Percentiles rank a stretch among this genome's conserved stretches.
Conservation (phyloP, 352 stramenopile genomes). For the Globisporangium acanthophoron region DNA sequence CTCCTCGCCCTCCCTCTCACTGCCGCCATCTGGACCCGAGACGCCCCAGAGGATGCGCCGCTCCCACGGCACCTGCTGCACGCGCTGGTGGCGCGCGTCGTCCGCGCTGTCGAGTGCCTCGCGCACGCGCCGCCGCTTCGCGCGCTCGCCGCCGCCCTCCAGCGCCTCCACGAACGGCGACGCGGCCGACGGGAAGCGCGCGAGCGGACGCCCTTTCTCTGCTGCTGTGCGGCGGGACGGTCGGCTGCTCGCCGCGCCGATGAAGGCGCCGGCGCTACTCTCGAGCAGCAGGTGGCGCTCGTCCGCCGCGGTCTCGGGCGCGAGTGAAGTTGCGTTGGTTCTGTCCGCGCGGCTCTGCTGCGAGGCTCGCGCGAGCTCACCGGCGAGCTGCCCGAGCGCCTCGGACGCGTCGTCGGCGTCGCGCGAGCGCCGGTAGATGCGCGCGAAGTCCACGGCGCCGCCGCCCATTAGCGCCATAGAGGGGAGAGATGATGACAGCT, state of each 20-base stretch:
- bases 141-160: background rate
- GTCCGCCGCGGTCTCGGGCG: background rate
- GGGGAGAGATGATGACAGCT: too few relatives aligned
- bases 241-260: background rate
- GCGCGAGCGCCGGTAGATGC: slow-evolving; percentile 23
- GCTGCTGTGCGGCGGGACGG: background rate
- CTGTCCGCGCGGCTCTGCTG: background rate
- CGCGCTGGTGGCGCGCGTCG: slow-evolving; percentile 30
- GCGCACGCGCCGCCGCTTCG: slow-evolving; percentile 5
- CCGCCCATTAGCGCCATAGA: slow-evolving; percentile 3
- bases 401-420: slow-evolving; percentile 7
- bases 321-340: background rate
- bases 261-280: background rate
- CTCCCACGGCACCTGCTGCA: slow-evolving; percentile 79
- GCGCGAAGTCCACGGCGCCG: slow-evolving; percentile 32
- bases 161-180: background rate
- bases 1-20: slow-evolving; percentile 9
- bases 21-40: slow-evolving; percentile 24
- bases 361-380: slow-evolving; percentile 14
- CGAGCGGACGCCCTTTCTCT: background rate
- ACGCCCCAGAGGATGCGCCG: slow-evolving; percentile 74
- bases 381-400: background rate
- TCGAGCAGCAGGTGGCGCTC: background rate
- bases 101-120: slow-evolving; percentile 50
- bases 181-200: background rate